phyloP scores from a whole-genome alignment of 108 stramenopile species.

The Pseudonitzschia pungens region DNA sequence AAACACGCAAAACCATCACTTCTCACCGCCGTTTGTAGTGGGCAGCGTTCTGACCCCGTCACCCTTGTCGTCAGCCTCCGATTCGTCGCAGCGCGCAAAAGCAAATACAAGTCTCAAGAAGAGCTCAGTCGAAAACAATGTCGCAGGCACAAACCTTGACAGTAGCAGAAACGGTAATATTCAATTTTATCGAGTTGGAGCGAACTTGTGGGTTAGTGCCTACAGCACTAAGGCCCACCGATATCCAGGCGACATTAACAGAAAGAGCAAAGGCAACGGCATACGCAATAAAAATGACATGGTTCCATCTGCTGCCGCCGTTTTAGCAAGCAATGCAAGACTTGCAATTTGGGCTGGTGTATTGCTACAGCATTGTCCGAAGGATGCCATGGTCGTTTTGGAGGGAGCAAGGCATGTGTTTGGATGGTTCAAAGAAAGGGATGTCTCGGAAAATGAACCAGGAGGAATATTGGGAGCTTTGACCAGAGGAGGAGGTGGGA shows the following conservation, averaged over 20 bases:
- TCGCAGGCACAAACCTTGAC: too few relatives aligned
- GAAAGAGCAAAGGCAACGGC: neutral
- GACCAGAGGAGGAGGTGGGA: neutral
- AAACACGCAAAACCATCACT: constrained; percentile 22
- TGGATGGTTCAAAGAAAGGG: constrained; percentile 44
- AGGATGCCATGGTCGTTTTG: constrained; percentile 32
- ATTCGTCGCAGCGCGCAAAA: neutral
- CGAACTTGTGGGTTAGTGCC: constrained; percentile 20
- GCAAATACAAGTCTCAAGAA: neutral
- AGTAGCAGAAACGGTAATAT: neutral
- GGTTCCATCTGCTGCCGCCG: constrained; percentile 7
- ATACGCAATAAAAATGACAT: constrained; percentile 5
- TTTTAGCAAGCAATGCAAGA: constrained; percentile 16
- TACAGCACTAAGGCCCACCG: constrained; percentile 11
- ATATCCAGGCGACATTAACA: neutral
- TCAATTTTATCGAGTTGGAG: constrained; percentile 12
- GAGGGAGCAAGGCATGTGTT: constrained; percentile 52
- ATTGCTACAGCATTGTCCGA: constrained; percentile 42
- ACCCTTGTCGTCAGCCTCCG: neutral
- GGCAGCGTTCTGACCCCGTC: constrained; percentile 27
- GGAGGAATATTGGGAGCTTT: constrained; percentile 9
- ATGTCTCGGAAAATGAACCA: neutral
- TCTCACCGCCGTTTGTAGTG: constrained; percentile 30
- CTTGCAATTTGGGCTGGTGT: constrained; percentile 44
- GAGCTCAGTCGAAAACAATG: neutral